Conservation (phyloP, 1,284 basidiomycete genomes). For the Puccinia novopanici region DNA sequence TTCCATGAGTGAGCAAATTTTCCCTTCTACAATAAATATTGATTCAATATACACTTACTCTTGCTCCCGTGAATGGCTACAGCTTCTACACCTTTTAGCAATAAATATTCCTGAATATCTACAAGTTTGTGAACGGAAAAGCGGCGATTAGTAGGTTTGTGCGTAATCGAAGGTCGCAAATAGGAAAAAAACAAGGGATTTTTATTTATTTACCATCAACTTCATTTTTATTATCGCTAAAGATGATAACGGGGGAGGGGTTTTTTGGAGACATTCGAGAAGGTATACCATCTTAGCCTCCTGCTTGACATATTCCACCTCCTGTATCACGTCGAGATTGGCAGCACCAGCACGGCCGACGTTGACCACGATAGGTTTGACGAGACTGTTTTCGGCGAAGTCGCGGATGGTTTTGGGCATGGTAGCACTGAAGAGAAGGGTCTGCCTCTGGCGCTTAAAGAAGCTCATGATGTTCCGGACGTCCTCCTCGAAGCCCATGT, state of each 20-base stretch:
- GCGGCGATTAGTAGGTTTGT: not conserved
- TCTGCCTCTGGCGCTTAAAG: constrained; percentile 96
- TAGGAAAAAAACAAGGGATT: not conserved
- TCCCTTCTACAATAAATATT: too few relatives aligned
- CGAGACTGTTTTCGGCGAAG: constrained; percentile 92
- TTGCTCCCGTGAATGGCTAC: constrained; percentile 98
- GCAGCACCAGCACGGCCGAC: constrained; percentile 97
- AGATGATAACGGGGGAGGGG: constrained; percentile 94
- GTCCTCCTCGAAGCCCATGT: constrained; percentile 97
- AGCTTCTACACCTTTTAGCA: constrained; percentile 95
- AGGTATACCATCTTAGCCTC: constrained; percentile 99
- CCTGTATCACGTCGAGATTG: constrained; percentile 92
- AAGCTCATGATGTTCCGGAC: constrained; percentile 98
- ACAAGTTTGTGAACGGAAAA: not conserved
- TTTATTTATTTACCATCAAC: constrained; percentile 80
- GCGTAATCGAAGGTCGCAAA: not conserved
- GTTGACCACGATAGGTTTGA: constrained; percentile 90
- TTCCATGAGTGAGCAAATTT: too few relatives aligned
- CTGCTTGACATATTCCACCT: constrained; percentile 98
- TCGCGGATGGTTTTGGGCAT: constrained; percentile 99
- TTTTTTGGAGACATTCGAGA: constrained; percentile 96
- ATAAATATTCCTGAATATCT: constrained; percentile 97
- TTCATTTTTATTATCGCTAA: constrained; percentile 99
- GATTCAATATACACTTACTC: too few relatives aligned
- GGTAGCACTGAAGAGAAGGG: constrained; percentile 93